Conservation (phyloP, 495 filamentous ascomycete genomes). For the Xylaria venustula region DNA sequence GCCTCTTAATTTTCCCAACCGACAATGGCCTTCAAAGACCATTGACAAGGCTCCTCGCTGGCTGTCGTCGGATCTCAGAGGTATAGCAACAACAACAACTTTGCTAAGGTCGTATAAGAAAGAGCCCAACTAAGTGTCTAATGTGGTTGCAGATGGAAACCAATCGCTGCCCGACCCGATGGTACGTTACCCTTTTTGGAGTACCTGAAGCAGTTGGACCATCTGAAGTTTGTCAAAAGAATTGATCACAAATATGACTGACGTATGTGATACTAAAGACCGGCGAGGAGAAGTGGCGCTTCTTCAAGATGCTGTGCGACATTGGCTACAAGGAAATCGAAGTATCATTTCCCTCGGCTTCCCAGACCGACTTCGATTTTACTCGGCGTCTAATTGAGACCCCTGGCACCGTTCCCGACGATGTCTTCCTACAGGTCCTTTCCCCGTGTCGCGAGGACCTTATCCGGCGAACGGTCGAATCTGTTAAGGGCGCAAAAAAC, state of each 20-base stretch:
- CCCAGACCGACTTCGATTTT: constrained; percentile 94
- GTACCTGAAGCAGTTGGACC: too few species aligned
- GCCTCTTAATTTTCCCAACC: constrained; percentile 62
- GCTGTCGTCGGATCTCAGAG: constrained; percentile 73
- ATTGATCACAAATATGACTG: constrained; percentile 29
- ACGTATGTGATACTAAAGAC: too few species aligned
- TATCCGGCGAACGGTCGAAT: constrained; percentile 86
- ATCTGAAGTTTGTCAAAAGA: neutral
- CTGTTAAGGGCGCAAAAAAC: constrained; percentile 86
- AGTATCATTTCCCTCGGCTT: constrained; percentile 92
- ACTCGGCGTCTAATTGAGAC: constrained; percentile 85
- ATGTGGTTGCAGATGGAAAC: constrained; percentile 83
- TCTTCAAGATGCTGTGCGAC: constrained; percentile 91
- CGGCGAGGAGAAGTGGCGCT: constrained; percentile 88
- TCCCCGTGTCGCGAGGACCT: constrained; percentile 91
- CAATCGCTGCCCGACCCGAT: constrained; percentile 86
- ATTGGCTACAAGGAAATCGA: constrained; percentile 99
- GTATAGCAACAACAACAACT: too few species aligned
- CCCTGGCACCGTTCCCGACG: constrained; percentile 80
- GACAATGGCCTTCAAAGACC: constrained; percentile 86
- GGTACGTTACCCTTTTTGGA: constrained; percentile 54
- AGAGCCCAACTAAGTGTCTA: too few species aligned
- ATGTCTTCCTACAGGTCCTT: constrained; percentile 95
- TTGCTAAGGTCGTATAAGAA: neutral
- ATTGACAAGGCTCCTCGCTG: constrained; percentile 79